Conservation (phyloP, 1,284 basidiomycete species). For the Cutaneotrichosporon cavernicola region DNA sequence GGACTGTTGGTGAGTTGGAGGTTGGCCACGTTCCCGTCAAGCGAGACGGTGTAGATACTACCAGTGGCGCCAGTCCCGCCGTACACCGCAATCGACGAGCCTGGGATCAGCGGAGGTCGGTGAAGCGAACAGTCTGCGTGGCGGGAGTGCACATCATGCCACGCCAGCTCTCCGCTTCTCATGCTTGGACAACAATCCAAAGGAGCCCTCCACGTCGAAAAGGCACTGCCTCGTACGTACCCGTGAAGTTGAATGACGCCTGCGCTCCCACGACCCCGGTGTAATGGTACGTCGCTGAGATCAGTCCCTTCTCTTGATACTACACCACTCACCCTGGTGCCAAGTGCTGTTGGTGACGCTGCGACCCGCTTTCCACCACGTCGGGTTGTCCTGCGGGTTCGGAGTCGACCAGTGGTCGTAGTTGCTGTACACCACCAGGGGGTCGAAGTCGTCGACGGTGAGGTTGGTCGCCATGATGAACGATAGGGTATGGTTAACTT, state of each 20-base stretch:
- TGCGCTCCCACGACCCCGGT: slow-evolving; percentile 36
- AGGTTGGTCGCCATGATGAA: slow-evolving; percentile 27
- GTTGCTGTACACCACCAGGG: slow-evolving; percentile 41
- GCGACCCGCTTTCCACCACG: slow-evolving; percentile 41
- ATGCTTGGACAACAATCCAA: no score
- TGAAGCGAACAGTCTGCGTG: neutral
- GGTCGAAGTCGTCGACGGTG: slow-evolving; percentile 54
- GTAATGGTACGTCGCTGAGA: slow-evolving; percentile 46
- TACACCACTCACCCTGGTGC: slow-evolving; percentile 43
- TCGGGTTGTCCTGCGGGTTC: slow-evolving; percentile 48
- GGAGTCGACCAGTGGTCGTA: slow-evolving; percentile 48
- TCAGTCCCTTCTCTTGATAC: slow-evolving; percentile 16
- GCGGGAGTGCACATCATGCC: neutral
- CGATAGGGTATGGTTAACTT: neutral
- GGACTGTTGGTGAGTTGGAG: slow-evolving; percentile 23
- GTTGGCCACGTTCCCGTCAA: slow-evolving; percentile 35
- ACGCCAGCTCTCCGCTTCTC: no score
- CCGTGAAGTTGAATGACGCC: slow-evolving; percentile 45
- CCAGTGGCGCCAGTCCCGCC: slow-evolving; percentile 29
- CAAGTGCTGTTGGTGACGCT: slow-evolving; percentile 43
- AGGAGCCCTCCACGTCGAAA: no score
- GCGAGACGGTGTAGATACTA: slow-evolving; percentile 40
- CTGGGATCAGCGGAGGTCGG: neutral
- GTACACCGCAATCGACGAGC: slow-evolving; percentile 39
- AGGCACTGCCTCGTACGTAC: slow-evolving; percentile 9